A percentile compares a stretch with the other conserved stretches of the same genome.
These are phyloP conservation scores for Viola pubescens DNA, from an alignment of 441 rosid genomes.

Conservation along the genomic window DNA sequence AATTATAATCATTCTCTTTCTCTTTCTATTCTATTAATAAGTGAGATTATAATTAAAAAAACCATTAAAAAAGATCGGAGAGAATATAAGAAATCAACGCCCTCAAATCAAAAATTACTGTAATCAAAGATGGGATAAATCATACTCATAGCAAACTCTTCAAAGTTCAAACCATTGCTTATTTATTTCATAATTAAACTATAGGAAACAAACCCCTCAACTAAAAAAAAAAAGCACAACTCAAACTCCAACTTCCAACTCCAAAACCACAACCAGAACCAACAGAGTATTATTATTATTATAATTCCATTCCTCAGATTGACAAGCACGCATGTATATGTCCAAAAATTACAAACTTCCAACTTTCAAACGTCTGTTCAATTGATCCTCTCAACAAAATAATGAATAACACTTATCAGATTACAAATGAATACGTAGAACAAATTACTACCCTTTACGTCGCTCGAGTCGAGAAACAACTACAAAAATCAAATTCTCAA, in stretches of 20 bases:
- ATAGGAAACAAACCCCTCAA: too few species aligned
- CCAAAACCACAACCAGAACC: neutral
- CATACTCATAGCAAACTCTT: too few species aligned
- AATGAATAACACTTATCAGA: neutral
- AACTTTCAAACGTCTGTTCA: slow-evolving; percentile 5
- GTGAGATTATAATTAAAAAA: too few species aligned
- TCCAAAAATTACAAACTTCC: slow-evolving; percentile 20
- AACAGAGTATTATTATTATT: neutral
- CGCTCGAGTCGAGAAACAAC: slow-evolving; percentile 21
- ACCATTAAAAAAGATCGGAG: too few species aligned
- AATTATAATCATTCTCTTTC: too few species aligned
- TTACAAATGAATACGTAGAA: slow-evolving; percentile 35
- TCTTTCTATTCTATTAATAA: too few species aligned
- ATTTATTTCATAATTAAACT: too few species aligned
- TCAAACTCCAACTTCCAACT: neutral
- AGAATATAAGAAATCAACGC: too few species aligned
- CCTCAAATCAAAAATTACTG: too few species aligned
- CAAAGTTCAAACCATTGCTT: too few species aligned
- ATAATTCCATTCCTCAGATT: slow-evolving; percentile 6
- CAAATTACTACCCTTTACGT: slow-evolving; percentile 15
- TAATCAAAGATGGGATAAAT: too few species aligned
- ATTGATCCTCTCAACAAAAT: neutral
- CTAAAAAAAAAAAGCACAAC: too few species aligned
- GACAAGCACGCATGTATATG: slow-evolving; percentile 15
- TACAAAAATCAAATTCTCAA: slow-evolving; percentile 25